A percentile compares a stretch with the other conserved stretches of the same genome.
Conservation (phyloP, 306 rosid species). For the Begonia loranthoides region DNA sequence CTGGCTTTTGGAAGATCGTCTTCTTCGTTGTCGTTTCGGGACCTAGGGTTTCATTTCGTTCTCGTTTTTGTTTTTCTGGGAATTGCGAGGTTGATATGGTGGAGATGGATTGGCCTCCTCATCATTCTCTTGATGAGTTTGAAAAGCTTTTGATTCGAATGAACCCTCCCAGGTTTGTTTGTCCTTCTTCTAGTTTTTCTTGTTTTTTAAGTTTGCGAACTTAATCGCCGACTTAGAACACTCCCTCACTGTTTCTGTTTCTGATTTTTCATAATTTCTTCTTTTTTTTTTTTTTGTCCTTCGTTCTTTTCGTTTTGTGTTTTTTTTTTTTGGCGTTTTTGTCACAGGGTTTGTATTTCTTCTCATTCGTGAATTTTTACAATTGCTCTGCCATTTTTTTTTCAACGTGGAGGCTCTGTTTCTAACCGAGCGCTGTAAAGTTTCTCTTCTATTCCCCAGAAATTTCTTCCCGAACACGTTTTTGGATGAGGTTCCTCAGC, state of each 20-base stretch:
- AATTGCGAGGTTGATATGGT: background rate
- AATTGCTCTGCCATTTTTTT: background rate
- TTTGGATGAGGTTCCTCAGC: slow-evolving; percentile 10
- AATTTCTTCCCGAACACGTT: slow-evolving; percentile 6
- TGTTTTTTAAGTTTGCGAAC: background rate
- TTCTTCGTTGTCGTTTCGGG: too few species aligned
- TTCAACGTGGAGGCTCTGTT: background rate
- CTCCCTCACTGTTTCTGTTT: too few species aligned
- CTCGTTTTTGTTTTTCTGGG: background rate
- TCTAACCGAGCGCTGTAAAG: background rate
- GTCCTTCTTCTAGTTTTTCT: background rate
- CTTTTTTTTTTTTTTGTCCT: background rate
- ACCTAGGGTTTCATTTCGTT: background rate
- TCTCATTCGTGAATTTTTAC: background rate
- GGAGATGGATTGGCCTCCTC: slow-evolving; percentile 63
- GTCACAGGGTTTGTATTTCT: background rate
- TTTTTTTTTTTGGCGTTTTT: background rate
- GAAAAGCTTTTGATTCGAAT: slow-evolving; percentile 66
- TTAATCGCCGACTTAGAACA: background rate
- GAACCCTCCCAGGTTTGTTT: slow-evolving; percentile 74
- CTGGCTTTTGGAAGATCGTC: slow-evolving; percentile 12
- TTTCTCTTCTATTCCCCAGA: slow-evolving; percentile 9
- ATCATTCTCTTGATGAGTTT: slow-evolving; percentile 42
- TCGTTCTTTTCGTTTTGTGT: background rate
- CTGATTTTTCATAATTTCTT: too few species aligned